Conservation (phyloP, 192 early-diverging fungal species). For the Rhizophagus prolifer region DNA sequence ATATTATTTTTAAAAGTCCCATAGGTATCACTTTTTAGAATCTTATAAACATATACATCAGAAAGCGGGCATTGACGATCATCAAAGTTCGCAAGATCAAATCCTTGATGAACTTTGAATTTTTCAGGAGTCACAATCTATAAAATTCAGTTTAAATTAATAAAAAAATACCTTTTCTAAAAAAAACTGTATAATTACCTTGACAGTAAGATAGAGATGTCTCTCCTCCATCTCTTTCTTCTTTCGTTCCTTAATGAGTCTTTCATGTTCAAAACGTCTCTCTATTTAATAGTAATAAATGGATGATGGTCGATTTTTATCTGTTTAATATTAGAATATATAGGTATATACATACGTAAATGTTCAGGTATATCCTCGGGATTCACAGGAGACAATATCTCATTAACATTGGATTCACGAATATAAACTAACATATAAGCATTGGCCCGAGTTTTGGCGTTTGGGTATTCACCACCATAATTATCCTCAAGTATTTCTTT, state of each 20-base stretch:
- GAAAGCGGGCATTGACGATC: slow-evolving; percentile 42
- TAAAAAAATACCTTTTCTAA: not conserved
- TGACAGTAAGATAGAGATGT: slow-evolving; percentile 64
- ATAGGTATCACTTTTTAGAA: slow-evolving; percentile 60
- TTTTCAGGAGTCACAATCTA: slow-evolving; percentile 67
- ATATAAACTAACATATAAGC: slow-evolving; percentile 99
- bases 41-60: slow-evolving; percentile 37
- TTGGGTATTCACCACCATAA: slow-evolving; percentile 78
- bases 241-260: slow-evolving; percentile 53
- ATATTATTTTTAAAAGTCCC: slow-evolving; percentile 54
- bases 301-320: too few relatives aligned
- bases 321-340: not conserved
- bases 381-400: slow-evolving; percentile 65
- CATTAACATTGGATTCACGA: slow-evolving; percentile 69
- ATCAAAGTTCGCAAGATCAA: slow-evolving; percentile 83
- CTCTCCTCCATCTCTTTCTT: slow-evolving; percentile 70
- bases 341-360: slow-evolving; percentile 48
- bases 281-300: slow-evolving; percentile 17
- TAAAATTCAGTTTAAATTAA: not conserved
- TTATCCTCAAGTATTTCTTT: slow-evolving; percentile 93
- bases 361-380: slow-evolving; percentile 81
- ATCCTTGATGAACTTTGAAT: slow-evolving; percentile 73
- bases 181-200: slow-evolving; percentile 38
- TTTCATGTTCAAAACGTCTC: slow-evolving; percentile 65
- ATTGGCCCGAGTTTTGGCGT: slow-evolving; percentile 56